Evolutionary conservation across 2,329 filamentous ascomycete genomes (phyloP).

Genomic region (Talaromyces islandicus): DNA sequence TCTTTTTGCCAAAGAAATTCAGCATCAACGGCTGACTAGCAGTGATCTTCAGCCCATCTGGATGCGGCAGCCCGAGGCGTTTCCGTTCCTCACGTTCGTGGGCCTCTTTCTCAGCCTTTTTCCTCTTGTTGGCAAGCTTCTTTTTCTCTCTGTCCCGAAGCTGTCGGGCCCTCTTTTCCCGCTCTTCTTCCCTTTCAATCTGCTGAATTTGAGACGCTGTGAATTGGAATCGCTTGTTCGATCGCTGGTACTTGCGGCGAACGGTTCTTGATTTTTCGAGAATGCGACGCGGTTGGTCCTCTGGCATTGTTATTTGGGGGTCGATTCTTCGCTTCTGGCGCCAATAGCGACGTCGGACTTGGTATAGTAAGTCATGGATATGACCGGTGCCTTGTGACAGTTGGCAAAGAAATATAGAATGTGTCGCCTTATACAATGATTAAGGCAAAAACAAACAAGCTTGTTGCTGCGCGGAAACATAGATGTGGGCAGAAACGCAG

Average conservation of each 20-base stretch:
- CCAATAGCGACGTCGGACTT: conserved; percentile 5
- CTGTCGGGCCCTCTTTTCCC: conserved; percentile 33
- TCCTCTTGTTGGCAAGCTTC: conserved; percentile 29
- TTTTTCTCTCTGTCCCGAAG: conserved; percentile 30
- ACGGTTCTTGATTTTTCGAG: conserved; percentile 34
- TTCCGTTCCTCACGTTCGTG: conserved; percentile 28
- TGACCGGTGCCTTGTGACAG: background rate
- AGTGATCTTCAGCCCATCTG: conserved; percentile 21
- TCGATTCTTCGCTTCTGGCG: conserved; percentile 1
- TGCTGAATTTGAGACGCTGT: conserved; percentile 29
- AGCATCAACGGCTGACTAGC: conserved; percentile 30
- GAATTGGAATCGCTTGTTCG: conserved; percentile 30
- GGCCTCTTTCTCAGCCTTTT: conserved; percentile 28
- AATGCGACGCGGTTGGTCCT: conserved; percentile 22
- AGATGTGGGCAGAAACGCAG: conserved; percentile 8
- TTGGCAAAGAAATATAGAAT: background rate
- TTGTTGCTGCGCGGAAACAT: background rate
- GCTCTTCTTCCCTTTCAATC: conserved; percentile 38
- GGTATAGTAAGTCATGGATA: conserved; percentile 8
- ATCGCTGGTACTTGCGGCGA: conserved; percentile 32
- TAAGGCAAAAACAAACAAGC: conserved; percentile 4
- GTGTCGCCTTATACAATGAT: background rate
- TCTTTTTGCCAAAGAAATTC: conserved; percentile 19
- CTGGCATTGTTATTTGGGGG: conserved; percentile 20
- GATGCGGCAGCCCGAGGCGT: conserved; percentile 26